Percentiles rank a stretch among this genome's conserved stretches.
These are phyloP conservation scores for Cyamopsis tetragonoloba DNA, from an alignment of 306 rosid species.

Conservation along the genomic window DNA sequence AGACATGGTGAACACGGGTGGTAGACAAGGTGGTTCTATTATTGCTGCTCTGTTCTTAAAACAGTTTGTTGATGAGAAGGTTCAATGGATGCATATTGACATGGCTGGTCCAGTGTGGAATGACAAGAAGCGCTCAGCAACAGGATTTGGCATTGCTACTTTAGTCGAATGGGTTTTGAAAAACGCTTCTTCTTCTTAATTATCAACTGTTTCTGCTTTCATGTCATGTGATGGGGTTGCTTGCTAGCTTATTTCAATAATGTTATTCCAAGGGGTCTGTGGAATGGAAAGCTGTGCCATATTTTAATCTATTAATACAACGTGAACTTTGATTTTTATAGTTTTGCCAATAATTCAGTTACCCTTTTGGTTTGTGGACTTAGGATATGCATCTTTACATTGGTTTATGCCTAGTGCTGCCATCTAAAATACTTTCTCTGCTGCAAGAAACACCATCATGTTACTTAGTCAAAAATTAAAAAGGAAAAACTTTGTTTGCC, in stretches of 20 bases:
- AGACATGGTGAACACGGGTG: slow-evolving; percentile 93
- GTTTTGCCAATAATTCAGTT: slow-evolving; percentile 13
- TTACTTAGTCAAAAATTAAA: too few relatives aligned
- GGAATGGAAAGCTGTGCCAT: slow-evolving; percentile 3
- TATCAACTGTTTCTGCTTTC: slow-evolving; percentile 29
- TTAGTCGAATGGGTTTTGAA: slow-evolving; percentile 94
- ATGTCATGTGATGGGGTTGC: too few relatives aligned
- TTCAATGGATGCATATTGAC: slow-evolving; percentile 97
- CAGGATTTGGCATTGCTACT: slow-evolving; percentile 88
- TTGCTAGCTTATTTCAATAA: slow-evolving; percentile 19
- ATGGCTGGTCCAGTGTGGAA: slow-evolving; percentile 89
- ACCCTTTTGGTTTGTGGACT: not conserved
- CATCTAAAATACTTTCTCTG: too few relatives aligned
- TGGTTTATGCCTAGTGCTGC: too few relatives aligned
- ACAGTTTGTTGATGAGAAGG: slow-evolving; percentile 99
- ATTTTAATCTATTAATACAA: slow-evolving; percentile 18
- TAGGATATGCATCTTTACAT: too few relatives aligned
- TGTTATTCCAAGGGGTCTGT: not conserved
- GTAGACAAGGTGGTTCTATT: slow-evolving; percentile 85
- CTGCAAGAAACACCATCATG: too few relatives aligned
- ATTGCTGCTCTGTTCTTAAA: slow-evolving; percentile 93
- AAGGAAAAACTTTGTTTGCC: too few relatives aligned
- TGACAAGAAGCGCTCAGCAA: slow-evolving; percentile 71
- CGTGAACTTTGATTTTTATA: not conserved
- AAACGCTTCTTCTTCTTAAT: too few relatives aligned